A percentile compares a stretch with the other conserved stretches of the same genome.
These are phyloP conservation scores for Kandelia obovata DNA, from an alignment of 345 rosid genomes.

Conservation along the genomic window DNA sequence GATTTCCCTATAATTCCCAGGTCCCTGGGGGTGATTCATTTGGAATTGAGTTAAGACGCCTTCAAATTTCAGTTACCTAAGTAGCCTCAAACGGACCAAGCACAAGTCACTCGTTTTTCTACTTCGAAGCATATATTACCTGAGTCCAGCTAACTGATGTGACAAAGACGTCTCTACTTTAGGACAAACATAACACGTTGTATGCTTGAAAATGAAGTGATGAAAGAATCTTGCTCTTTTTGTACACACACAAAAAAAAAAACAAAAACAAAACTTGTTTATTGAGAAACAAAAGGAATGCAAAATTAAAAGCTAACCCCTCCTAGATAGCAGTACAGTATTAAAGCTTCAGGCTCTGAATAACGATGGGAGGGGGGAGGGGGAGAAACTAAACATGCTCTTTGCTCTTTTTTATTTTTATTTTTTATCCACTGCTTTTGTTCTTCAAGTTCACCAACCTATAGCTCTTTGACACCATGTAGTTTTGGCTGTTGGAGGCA, in stretches of 20 bases:
- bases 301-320: slow-evolving; percentile 4
- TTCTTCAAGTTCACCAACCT: background rate
- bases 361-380: too few species aligned
- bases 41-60: too few species aligned
- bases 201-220: background rate
- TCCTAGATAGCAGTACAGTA: background rate
- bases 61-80: background rate
- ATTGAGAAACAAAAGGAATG: background rate
- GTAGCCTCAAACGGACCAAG: background rate
- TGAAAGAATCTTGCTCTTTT: background rate
- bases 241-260: too few species aligned
- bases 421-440: background rate
- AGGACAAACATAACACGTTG: slow-evolving; percentile 10
- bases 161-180: background rate
- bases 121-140: too few species aligned
- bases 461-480: background rate
- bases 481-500: too few species aligned
- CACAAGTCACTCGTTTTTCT: background rate
- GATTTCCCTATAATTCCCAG: background rate
- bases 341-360: too few species aligned
- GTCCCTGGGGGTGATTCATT: too few species aligned
- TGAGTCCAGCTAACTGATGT: background rate
- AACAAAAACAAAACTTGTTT: too few species aligned
- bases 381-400: too few species aligned
- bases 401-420: background rate